Percentiles rank a stretch among this genome's conserved stretches.
Evolutionary conservation across 768 basidiomycete species (phyloP).

Genomic region (Nidularia sp.): DNA sequence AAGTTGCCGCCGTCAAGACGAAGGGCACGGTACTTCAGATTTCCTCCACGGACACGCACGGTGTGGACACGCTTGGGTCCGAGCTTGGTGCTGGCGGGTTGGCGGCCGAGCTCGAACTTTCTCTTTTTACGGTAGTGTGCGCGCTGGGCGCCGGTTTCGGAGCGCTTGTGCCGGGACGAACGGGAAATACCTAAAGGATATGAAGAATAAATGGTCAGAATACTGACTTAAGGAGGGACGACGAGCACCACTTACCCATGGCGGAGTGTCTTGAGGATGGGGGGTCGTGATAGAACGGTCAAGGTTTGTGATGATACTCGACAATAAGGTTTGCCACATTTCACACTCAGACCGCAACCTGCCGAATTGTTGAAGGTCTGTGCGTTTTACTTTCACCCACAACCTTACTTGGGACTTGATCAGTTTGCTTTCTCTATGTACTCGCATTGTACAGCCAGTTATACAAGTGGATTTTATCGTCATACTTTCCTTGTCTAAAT

Average conservation of each 20-base stretch:
- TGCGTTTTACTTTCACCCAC: no score
- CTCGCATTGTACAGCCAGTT: no score
- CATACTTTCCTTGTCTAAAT: no score
- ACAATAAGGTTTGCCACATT: conserved; percentile 38
- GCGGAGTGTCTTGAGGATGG: conserved; percentile 68
- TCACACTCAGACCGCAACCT: conserved; percentile 31
- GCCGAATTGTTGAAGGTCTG: conserved; percentile 10
- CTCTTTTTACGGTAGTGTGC: conserved; percentile 99
- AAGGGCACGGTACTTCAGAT: conserved; percentile 91
- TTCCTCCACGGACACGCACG: conserved; percentile 94
- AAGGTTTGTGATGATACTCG: conserved; percentile 52
- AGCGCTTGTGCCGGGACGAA: conserved; percentile 96
- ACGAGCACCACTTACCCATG: conserved; percentile 63
- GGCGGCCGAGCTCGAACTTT: conserved; percentile 99
- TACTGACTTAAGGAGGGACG: no score
- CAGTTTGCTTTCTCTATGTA: no score
- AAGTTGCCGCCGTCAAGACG: conserved; percentile 97
- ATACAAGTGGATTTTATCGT: no score
- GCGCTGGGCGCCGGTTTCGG: conserved; percentile 87
- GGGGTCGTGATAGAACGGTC: conserved; percentile 34
- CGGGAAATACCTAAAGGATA: conserved; percentile 83
- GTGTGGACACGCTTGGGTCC: conserved; percentile 93
- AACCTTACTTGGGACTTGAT: no score
- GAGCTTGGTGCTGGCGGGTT: conserved; percentile 95
- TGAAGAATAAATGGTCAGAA: conserved; percentile 5